Percentiles rank a stretch among this genome's conserved stretches.
These are phyloP conservation scores for Zygoascus meyerae DNA, from an alignment of 1,139 yeast genomes.

Conservation along the genomic window DNA sequence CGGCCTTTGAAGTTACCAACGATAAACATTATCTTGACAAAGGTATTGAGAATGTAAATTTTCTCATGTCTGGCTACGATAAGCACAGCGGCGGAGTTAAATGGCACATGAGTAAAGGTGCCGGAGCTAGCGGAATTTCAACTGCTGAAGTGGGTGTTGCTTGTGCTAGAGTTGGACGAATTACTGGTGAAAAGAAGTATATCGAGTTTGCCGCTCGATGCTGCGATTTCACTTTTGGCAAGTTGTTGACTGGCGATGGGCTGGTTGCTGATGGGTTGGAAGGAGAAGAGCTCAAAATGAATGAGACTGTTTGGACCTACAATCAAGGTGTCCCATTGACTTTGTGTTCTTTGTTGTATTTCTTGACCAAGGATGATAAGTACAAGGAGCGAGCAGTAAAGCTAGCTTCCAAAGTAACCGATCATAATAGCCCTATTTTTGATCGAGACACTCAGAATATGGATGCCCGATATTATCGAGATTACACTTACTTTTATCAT, in stretches of 20 bases:
- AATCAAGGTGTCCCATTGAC: conserved; percentile 63
- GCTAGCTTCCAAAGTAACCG: conserved; percentile 56
- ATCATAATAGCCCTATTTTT: conserved; percentile 51
- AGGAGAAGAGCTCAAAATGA: conserved; percentile 40
- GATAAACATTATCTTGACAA: conserved; percentile 48
- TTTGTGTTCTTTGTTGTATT: conserved; percentile 48
- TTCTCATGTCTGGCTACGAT: conserved; percentile 66
- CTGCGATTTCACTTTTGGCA: conserved; percentile 49
- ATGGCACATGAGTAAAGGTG: conserved; percentile 56
- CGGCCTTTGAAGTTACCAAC: conserved; percentile 66
- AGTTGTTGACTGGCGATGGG: conserved; percentile 51
- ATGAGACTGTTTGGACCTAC: conserved; percentile 60
- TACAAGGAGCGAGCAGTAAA: conserved; percentile 54
- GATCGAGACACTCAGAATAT: conserved; percentile 56
- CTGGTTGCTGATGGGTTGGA: conserved; percentile 57
- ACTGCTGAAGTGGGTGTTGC: conserved; percentile 70
- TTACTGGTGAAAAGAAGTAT: conserved; percentile 43
- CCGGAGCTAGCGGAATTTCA: conserved; percentile 59
- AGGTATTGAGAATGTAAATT: conserved; percentile 55
- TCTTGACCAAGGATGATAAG: conserved; percentile 47
- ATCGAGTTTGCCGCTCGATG: conserved; percentile 51
- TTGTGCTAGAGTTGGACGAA: conserved; percentile 53
- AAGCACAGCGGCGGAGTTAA: conserved; percentile 44
- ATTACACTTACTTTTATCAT: conserved; percentile 58
- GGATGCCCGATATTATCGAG: conserved; percentile 59